phyloP scores from a whole-genome alignment of 495 filamentous ascomycete species.

The Hypoxylon crocopeplum region DNA sequence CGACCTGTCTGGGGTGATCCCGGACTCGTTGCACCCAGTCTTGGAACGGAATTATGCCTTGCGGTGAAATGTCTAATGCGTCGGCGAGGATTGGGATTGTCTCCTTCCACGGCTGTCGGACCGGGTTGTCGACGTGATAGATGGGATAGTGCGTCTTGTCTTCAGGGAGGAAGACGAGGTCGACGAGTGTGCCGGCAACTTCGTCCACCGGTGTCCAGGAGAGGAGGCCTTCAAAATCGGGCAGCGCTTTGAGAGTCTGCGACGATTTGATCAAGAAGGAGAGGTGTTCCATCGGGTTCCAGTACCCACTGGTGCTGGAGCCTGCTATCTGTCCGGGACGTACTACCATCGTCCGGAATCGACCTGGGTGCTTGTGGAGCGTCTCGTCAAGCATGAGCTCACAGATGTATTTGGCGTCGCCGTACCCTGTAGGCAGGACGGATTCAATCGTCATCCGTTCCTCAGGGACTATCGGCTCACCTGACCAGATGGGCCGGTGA shows the following conservation, averaged over 20 bases:
- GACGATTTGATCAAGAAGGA: constrained; percentile 60
- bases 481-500: constrained; percentile 49
- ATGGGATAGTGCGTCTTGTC: constrained; percentile 42
- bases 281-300: constrained; percentile 60
- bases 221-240: constrained; percentile 51
- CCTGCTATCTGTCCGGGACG: constrained; percentile 61
- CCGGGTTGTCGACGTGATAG: constrained; percentile 65
- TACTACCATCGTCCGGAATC: constrained; percentile 55
- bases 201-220: constrained; percentile 60
- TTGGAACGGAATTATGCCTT: constrained; percentile 52
- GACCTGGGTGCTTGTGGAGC: constrained; percentile 50
- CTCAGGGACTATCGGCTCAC: constrained; percentile 51
- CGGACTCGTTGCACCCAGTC: constrained; percentile 58
- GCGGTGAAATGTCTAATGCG: constrained; percentile 52
- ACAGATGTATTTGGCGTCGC: constrained; percentile 60
- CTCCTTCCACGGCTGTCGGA: constrained; percentile 55
- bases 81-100: constrained; percentile 52
- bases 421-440: constrained; percentile 56
- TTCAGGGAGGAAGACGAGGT: constrained; percentile 32
- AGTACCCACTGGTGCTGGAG: constrained; percentile 56
- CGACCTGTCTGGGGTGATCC: constrained; percentile 21
- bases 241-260: constrained; percentile 55
- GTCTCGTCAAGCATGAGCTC: constrained; percentile 59
- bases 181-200: constrained; percentile 21
- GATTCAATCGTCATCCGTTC: constrained; percentile 44